Conservation (phyloP, 179 eudicot genomes). For the Beta macrorhiza region DNA sequence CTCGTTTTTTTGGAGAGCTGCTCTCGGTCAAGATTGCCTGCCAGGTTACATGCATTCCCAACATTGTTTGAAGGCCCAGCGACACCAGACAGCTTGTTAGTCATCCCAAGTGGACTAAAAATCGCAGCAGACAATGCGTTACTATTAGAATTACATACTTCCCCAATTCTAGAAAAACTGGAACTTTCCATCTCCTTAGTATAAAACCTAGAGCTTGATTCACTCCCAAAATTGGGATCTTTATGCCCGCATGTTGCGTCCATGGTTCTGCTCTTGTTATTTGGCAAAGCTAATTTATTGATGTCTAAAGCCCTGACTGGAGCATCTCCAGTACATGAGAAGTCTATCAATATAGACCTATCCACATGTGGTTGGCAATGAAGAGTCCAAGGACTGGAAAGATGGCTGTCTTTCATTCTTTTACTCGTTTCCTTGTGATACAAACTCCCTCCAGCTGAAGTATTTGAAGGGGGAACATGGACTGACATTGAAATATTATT, state of each 20-base stretch:
- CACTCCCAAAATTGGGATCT: constrained; percentile 30
- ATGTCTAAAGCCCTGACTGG: constrained; percentile 21
- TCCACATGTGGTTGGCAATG: constrained; percentile 32
- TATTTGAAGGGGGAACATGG: constrained; percentile 28
- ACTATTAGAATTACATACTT: constrained; percentile 26
- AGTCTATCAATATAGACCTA: constrained; percentile 26
- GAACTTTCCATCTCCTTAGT: constrained; percentile 33
- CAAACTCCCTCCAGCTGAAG: constrained; percentile 22
- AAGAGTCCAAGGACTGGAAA: constrained; percentile 25
- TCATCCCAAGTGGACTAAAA: constrained; percentile 23
- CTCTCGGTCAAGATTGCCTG: constrained; percentile 22
- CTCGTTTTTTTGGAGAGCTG: constrained; percentile 15
- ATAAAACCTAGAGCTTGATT: constrained; percentile 31
- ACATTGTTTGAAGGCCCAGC: constrained; percentile 27
- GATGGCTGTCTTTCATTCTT: constrained; percentile 19
- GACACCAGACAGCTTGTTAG: constrained; percentile 27
- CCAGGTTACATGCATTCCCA: constrained; percentile 22
- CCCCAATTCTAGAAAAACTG: constrained; percentile 22
- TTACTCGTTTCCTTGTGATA: constrained; percentile 27
- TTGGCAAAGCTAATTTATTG: constrained; percentile 22
- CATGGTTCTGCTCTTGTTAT: constrained; percentile 27
- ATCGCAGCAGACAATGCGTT: constrained; percentile 24
- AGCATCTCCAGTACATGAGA: constrained; percentile 29
- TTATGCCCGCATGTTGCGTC: constrained; percentile 26
- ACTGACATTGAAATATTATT: constrained; percentile 26